phyloP scores from a whole-genome alignment of 2,329 filamentous ascomycete species.

The Macroventuria anomochaeta region DNA sequence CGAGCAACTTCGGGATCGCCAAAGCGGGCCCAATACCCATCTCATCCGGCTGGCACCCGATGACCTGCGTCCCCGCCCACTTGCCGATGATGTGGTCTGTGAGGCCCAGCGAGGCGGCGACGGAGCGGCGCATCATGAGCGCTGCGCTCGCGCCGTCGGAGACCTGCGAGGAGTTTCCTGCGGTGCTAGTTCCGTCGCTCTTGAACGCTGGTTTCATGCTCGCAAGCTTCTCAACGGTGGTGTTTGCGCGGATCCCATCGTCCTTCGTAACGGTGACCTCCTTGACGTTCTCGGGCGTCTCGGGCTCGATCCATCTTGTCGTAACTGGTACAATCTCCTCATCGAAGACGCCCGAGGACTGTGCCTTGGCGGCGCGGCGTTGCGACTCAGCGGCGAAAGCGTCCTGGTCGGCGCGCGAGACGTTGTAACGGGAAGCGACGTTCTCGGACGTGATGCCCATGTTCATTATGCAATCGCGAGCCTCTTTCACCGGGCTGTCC shows the following conservation, averaged over 20 bases:
- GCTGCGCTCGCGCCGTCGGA: constrained; percentile 86
- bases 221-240: constrained; percentile 72
- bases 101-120: constrained; percentile 75
- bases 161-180: constrained; percentile 85
- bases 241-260: constrained; percentile 78
- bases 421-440: constrained; percentile 77
- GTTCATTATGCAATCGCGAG: constrained; percentile 86
- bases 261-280: constrained; percentile 74
- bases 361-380: constrained; percentile 72
- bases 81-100: constrained; percentile 75
- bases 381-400: constrained; percentile 80
- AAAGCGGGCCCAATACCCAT: constrained; percentile 92
- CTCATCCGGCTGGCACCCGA: constrained; percentile 84
- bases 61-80: constrained; percentile 77
- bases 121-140: constrained; percentile 83
- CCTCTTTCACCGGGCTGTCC: constrained; percentile 69
- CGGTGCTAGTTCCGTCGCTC: constrained; percentile 75
- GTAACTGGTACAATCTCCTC: constrained; percentile 80
- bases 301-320: constrained; percentile 72
- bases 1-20: constrained; percentile 83
- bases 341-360: constrained; percentile 73
- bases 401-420: constrained; percentile 80
- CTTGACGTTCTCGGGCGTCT: constrained; percentile 56
- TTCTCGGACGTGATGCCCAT: constrained; percentile 94
- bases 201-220: constrained; percentile 88